Percentiles rank a stretch among this genome's conserved stretches.
Evolutionary conservation across 2,329 filamentous ascomycete genomes (phyloP).

Genomic region (Atkinsonella texensis): DNA sequence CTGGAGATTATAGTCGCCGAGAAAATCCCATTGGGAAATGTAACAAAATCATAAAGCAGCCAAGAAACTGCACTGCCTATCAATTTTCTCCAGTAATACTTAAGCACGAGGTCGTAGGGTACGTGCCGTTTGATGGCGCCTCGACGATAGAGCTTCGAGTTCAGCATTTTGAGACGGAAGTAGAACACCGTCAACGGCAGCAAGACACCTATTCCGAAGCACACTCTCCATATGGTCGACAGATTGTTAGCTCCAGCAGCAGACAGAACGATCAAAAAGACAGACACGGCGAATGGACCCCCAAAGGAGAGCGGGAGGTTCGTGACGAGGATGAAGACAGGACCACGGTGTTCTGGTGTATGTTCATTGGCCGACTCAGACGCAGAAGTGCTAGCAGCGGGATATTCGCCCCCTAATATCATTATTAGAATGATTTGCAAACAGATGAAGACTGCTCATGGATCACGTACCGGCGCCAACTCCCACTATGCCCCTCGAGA

Average conservation of each 20-base stretch:
- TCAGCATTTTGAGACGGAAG: conserved; percentile 41
- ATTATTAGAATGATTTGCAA: background rate
- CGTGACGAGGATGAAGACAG: conserved; percentile 34
- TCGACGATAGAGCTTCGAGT: conserved; percentile 36
- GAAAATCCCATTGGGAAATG: conserved; percentile 35
- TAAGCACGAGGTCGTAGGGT: conserved; percentile 35
- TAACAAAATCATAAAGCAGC: conserved; percentile 40
- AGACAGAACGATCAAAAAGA: conserved; percentile 34
- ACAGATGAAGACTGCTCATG: background rate
- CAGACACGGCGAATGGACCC: conserved; percentile 27
- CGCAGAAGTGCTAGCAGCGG: conserved; percentile 32
- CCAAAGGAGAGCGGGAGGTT: conserved; percentile 22
- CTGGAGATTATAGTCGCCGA: conserved; percentile 30
- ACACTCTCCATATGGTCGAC: conserved; percentile 34
- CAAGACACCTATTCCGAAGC: conserved; percentile 34
- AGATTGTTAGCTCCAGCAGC: conserved; percentile 22
- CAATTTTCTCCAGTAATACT: conserved; percentile 42
- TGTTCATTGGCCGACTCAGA: conserved; percentile 36
- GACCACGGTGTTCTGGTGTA: conserved; percentile 23
- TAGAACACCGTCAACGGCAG: conserved; percentile 43
- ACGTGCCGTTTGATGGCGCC: conserved; percentile 40
- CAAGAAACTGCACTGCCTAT: conserved; percentile 42
- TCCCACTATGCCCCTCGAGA: conserved; percentile 35
- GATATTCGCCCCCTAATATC: conserved; percentile 28
- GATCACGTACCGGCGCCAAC: conserved; percentile 25